Conservation (phyloP, 345 rosid species). For the Acer negundo region DNA sequence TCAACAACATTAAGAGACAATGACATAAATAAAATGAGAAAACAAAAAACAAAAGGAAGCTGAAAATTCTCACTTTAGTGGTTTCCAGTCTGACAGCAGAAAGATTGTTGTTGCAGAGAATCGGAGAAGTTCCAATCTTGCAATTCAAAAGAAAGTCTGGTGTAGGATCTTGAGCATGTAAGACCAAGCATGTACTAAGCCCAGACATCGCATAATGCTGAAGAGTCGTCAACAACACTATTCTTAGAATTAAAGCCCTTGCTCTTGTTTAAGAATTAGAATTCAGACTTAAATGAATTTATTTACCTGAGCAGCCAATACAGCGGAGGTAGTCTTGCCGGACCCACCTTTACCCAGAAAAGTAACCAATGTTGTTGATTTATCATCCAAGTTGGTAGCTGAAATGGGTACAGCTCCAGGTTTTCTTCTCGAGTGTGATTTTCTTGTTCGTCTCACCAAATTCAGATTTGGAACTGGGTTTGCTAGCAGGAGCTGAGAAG, state of each 20-base stretch:
- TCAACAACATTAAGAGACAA: constrained; percentile 7
- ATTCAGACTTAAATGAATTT: too few relatives aligned
- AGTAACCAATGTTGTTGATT: constrained; percentile 58
- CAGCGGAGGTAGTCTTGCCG: constrained; percentile 83
- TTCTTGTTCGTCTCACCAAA: constrained; percentile 1
- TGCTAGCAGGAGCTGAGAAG: constrained; percentile 28
- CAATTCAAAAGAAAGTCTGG: constrained; percentile 71
- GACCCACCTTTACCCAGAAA: constrained; percentile 93
- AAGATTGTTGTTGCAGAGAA: constrained; percentile 55
- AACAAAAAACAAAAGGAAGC: constrained; percentile 5
- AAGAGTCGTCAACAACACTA: not conserved
- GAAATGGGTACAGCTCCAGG: constrained; percentile 35
- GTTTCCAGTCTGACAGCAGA: constrained; percentile 78
- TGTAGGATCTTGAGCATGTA: constrained; percentile 78
- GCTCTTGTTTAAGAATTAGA: too few relatives aligned
- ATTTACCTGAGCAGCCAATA: constrained; percentile 83
- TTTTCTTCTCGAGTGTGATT: constrained; percentile 23
- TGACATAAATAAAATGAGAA: not conserved
- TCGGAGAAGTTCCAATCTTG: constrained; percentile 74
- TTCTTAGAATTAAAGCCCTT: too few relatives aligned
- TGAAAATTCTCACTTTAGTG: constrained; percentile 51
- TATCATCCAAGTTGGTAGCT: constrained; percentile 27
- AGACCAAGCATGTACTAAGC: constrained; percentile 69
- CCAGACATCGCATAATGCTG: constrained; percentile 88
- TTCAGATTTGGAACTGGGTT: constrained; percentile 23